Evolutionary conservation across 805 yeast species (phyloP).

Genomic region (Sugiyamaella valdiviana): DNA sequence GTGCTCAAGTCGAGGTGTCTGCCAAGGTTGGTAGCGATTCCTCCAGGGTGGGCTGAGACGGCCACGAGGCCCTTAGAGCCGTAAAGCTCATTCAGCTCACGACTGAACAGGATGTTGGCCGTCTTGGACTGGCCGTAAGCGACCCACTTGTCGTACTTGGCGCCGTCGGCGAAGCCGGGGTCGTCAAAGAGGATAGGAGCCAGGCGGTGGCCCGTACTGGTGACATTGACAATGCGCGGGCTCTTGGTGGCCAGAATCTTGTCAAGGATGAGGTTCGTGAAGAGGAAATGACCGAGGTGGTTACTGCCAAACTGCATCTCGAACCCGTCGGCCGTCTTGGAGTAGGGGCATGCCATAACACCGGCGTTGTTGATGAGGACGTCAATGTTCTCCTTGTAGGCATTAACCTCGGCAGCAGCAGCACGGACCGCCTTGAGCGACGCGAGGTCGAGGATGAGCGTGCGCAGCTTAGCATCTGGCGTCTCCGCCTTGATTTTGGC

Average conservation of each 20-base stretch:
- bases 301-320: slow-evolving; percentile 81
- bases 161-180: slow-evolving; percentile 6
- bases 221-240: slow-evolving; percentile 4
- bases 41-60: slow-evolving; percentile 8
- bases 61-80: slow-evolving; percentile 5
- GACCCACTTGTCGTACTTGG: slow-evolving; percentile 5
- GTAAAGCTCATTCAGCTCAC: slow-evolving; percentile 2
- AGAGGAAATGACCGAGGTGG: slow-evolving; percentile 65
- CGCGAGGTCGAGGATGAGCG: slow-evolving; percentile 12
- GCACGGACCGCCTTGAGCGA: slow-evolving; percentile 11
- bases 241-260: slow-evolving; percentile 1
- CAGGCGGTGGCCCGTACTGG: slow-evolving; percentile 4
- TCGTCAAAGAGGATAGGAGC: slow-evolving; percentile 8
- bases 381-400: neutral
- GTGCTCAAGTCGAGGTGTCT: slow-evolving; percentile 4
- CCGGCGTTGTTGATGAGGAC: slow-evolving; percentile 70
- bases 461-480: slow-evolving; percentile 3
- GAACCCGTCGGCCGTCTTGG: slow-evolving; percentile 57
- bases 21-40: slow-evolving; percentile 5
- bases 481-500: slow-evolving; percentile 3
- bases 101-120: slow-evolving; percentile 8
- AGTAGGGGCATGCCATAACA: slow-evolving; percentile 65
- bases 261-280: slow-evolving; percentile 40
- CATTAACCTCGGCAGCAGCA: slow-evolving; percentile 20
- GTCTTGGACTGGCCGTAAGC: slow-evolving; percentile 14